A percentile compares a stretch with the other conserved stretches of the same genome.
phyloP scores from a whole-genome alignment of 2,329 filamentous ascomycete genomes.

The Hawksworthiomyces lignivorus region DNA sequence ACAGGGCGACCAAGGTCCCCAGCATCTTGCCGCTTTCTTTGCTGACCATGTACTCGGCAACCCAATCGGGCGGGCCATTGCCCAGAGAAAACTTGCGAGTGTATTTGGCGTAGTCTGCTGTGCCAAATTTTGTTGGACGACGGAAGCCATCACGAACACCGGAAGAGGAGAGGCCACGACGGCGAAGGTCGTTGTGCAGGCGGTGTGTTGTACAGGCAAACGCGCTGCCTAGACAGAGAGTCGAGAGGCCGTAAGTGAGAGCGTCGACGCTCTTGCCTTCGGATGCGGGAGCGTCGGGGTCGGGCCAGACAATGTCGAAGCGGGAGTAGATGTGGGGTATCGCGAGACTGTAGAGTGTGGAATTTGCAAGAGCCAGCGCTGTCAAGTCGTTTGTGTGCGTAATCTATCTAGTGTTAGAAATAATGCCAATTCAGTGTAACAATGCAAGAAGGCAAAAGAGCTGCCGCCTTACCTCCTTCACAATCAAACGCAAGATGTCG shows the following conservation, averaged over 20 bases:
- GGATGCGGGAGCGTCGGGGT: slow-evolving; percentile 55
- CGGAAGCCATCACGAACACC: background rate
- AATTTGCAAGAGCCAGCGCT: slow-evolving; percentile 69
- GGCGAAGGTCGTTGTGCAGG: slow-evolving; percentile 17
- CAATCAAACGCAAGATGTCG: slow-evolving; percentile 69
- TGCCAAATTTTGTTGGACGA: slow-evolving; percentile 19
- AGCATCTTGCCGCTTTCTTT: slow-evolving; percentile 85
- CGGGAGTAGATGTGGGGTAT: slow-evolving; percentile 75
- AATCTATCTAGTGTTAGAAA: slow-evolving; percentile 45
- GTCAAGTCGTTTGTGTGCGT: slow-evolving; percentile 77
- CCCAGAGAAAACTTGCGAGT: slow-evolving; percentile 76
- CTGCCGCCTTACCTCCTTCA: slow-evolving; percentile 58
- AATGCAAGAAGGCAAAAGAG: slow-evolving; percentile 4
- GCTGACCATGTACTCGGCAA: slow-evolving; percentile 71
- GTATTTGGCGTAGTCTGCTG: slow-evolving; percentile 69
- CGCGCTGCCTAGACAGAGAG: slow-evolving; percentile 60
- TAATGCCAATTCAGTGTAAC: too few relatives aligned
- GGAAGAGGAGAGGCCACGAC: background rate
- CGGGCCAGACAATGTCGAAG: slow-evolving; percentile 85
- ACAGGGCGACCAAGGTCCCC: slow-evolving; percentile 71
- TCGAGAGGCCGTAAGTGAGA: slow-evolving; percentile 73
- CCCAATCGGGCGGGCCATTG: slow-evolving; percentile 73
- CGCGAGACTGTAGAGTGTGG: slow-evolving; percentile 65
- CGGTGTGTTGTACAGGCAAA: slow-evolving; percentile 33
- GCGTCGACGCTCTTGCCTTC: slow-evolving; percentile 70